Percentiles rank a stretch among this genome's conserved stretches.
phyloP scores from a whole-genome alignment of 2,329 filamentous ascomycete genomes.

The Lachnellula occidentalis region DNA sequence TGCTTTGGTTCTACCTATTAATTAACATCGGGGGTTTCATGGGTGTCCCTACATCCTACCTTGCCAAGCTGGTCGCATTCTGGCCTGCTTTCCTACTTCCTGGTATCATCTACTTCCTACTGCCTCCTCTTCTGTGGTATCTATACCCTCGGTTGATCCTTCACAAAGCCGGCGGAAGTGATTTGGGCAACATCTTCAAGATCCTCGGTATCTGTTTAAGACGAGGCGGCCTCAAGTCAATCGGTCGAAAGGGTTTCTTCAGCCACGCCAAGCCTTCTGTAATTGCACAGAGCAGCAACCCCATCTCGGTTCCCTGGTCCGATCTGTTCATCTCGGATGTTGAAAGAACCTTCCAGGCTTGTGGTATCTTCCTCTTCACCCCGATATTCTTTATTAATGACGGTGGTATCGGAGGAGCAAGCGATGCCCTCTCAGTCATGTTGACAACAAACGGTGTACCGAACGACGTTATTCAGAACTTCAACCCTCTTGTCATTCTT shows the following conservation, averaged over 20 bases:
- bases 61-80: slow-evolving; percentile 44
- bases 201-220: slow-evolving; percentile 38
- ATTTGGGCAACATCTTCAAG: slow-evolving; percentile 40
- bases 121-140: slow-evolving; percentile 44
- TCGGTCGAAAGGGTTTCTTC: slow-evolving; percentile 55
- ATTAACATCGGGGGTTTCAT: slow-evolving; percentile 59
- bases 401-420: slow-evolving; percentile 43
- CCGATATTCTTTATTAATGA: slow-evolving; percentile 38
- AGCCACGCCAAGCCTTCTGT: slow-evolving; percentile 62
- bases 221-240: slow-evolving; percentile 60
- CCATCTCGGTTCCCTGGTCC: slow-evolving; percentile 71
- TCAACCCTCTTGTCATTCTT: slow-evolving; percentile 70
- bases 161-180: slow-evolving; percentile 41
- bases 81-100: slow-evolving; percentile 42
- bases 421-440: slow-evolving; percentile 49
- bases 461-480: slow-evolving; percentile 72
- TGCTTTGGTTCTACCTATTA: slow-evolving; percentile 56
- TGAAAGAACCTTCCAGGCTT: slow-evolving; percentile 61
- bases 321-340: slow-evolving; percentile 79
- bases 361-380: slow-evolving; percentile 58
- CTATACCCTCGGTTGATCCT: slow-evolving; percentile 39
- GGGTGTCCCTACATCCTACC: slow-evolving; percentile 39
- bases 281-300: slow-evolving; percentile 49
- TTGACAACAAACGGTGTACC: slow-evolving; percentile 65
- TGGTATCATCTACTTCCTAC: slow-evolving; percentile 57